Base-by-base conservation (phyloP, 2,329 filamentous ascomycete species). In the Clonostachys byssicola region DNA sequence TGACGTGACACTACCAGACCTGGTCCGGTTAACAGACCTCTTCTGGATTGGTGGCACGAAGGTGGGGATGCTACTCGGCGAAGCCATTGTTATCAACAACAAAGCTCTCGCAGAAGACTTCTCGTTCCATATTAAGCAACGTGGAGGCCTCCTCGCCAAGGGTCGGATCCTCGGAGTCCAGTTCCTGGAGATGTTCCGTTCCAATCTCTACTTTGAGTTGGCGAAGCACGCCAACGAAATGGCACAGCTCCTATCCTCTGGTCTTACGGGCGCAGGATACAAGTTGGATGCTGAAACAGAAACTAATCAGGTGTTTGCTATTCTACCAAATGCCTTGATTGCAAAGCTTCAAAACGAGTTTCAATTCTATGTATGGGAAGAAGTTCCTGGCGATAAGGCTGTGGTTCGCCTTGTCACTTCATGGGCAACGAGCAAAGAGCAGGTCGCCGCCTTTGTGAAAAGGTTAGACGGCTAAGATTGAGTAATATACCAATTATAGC, bases 1-100 rank as follows among this genome's bases (percentile, higher is more conserved):
- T 38, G 70, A 75, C 47, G 55, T 47, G 57, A 67, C 64, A 0
- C 60, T 74, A 6, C 52, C 53, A 0, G 74, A 78, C 45, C 57
- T 78, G 6, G 56, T 74, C 3, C 66, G 73, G 6, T 53, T 75
- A 38, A 74, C 71, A 0, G 74, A 78, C 47, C 72, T 78, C 17
- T 78, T 78, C 59, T 78, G 74, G 74, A 76, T 78, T 36, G 74
- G 74, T 4, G 74, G 74, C 0, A 78, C 74, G 5, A 78, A 78
- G 51, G 73, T 73, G 50, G 74, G 74, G 1, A 72, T 73, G 0
- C 53, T 78, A 5, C 62, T 78, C 4, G 74, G 74, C 2, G 74
- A 78, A 49, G 74, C 74, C 2, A 69, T 78, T 8, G 66, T 78
- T 1, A 69, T 77, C 34, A 74, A 74, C 43, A 61, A 72, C 30